phyloP scores from a whole-genome alignment of 305 asterid species.

The Ilex paraguariensis region DNA sequence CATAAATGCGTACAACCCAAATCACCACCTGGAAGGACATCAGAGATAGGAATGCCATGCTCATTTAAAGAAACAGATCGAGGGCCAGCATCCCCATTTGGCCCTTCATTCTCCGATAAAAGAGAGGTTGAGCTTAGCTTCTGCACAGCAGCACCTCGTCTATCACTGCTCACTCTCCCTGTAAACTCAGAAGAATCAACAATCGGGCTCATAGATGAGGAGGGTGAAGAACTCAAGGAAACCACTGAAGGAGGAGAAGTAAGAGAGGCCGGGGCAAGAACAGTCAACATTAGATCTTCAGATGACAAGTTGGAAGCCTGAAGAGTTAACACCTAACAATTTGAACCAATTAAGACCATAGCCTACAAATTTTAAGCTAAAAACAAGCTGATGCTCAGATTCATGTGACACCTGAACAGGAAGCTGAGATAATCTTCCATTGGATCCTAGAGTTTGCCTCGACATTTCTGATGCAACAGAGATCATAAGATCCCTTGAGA shows the following conservation, averaged over 20 bases:
- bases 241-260: constrained; percentile 88
- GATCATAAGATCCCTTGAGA: constrained; percentile 86
- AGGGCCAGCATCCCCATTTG: constrained; percentile 34
- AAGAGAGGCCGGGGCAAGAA: constrained; percentile 97
- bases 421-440: constrained; percentile 57
- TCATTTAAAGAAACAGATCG: constrained; percentile 38
- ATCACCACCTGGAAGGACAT: constrained; percentile 66
- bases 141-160: constrained; percentile 28
- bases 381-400: constrained; percentile 16
- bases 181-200: constrained; percentile 36
- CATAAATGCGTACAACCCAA: constrained; percentile 90
- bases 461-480: constrained; percentile 97
- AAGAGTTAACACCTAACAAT: constrained; percentile 83
- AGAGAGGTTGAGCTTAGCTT: constrained; percentile 21
- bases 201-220: constrained; percentile 55
- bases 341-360: constrained; percentile 25
- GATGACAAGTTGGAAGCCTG: constrained; percentile 94
- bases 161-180: constrained; percentile 33
- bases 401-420: constrained; percentile 75
- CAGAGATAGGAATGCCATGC: constrained; percentile 35
- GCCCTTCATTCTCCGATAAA: constrained; percentile 28
- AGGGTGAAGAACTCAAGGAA: constrained; percentile 62
- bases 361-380: constrained; percentile 15
- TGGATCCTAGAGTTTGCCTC: constrained; percentile 61
- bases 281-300: constrained; percentile 81